Evolutionary conservation across 148 eudicot genomes (phyloP).

Genomic region (Rhododendron mucronatum): DNA sequence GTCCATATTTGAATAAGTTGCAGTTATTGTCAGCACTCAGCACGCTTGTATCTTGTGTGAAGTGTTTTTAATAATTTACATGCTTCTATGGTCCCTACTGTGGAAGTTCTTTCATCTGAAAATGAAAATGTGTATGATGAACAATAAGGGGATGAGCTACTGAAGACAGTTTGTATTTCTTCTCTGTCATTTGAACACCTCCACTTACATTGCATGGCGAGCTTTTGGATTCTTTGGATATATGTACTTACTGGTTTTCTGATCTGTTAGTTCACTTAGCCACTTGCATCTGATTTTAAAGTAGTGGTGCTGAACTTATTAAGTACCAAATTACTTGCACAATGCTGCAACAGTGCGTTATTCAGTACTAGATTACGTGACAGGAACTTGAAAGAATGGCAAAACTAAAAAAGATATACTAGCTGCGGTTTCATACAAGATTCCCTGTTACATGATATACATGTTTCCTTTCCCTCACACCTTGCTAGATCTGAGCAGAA

Average conservation of each 20-base stretch:
- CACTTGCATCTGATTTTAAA: not conserved
- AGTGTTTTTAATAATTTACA: not conserved
- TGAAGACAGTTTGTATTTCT: not conserved
- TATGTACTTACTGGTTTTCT: not conserved
- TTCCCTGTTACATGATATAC: not conserved
- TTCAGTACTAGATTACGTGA: not conserved
- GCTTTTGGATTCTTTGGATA: not conserved
- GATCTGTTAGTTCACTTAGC: not conserved
- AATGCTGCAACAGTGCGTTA: not conserved
- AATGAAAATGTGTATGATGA: not conserved
- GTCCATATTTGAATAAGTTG: not conserved
- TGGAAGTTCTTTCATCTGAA: not conserved
- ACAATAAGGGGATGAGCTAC: not conserved
- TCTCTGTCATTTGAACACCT: not conserved
- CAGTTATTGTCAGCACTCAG: not conserved
- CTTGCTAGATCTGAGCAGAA: not conserved
- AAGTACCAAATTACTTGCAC: not conserved
- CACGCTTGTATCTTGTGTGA: not conserved
- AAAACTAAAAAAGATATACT: not conserved
- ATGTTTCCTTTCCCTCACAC: not conserved
- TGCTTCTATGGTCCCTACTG: not conserved
- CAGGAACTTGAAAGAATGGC: not conserved
- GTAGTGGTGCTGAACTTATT: not conserved
- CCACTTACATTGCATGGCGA: not conserved
- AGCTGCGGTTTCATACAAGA: not conserved